A percentile compares a stretch with the other conserved stretches of the same genome.
phyloP scores from a whole-genome alignment of 1,284 basidiomycete species.

The Cutaneotrichosporon sp. region DNA sequence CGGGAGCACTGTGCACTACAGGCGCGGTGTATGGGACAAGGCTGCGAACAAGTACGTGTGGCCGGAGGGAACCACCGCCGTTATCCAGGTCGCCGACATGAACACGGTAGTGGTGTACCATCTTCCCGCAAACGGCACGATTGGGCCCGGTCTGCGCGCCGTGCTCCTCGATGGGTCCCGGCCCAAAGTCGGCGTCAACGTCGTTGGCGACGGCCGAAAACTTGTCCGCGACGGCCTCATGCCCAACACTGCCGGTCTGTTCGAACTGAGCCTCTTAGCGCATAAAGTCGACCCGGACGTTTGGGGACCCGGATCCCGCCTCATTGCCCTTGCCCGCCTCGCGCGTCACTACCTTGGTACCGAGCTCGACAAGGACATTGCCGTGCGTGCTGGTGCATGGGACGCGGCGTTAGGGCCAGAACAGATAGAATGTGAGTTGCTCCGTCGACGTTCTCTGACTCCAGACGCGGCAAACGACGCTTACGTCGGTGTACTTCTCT shows the following conservation, averaged over 20 bases:
- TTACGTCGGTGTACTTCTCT: constrained; percentile 39
- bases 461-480: constrained; percentile 50
- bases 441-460: neutral
- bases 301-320: constrained; percentile 21
- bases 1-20: neutral
- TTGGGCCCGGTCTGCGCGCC: constrained; percentile 22
- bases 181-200: constrained; percentile 46
- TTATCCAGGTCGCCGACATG: constrained; percentile 46
- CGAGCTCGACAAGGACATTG: constrained; percentile 32
- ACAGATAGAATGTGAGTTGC: constrained; percentile 43
- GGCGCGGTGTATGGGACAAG: constrained; percentile 13
- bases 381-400: constrained; percentile 43
- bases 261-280: constrained; percentile 45
- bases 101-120: constrained; percentile 44
- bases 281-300: constrained; percentile 33
- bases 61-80: constrained; percentile 36
- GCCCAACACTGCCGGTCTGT: constrained; percentile 15
- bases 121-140: constrained; percentile 17
- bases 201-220: constrained; percentile 43
- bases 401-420: constrained; percentile 20
- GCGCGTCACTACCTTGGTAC: constrained; percentile 34
- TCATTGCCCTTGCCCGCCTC: constrained; percentile 44
- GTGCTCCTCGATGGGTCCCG: constrained; percentile 34
- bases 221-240: constrained; percentile 39
- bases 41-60: constrained; percentile 12